phyloP scores from a whole-genome alignment of 306 rosid species.

The Castanospermum australe region DNA sequence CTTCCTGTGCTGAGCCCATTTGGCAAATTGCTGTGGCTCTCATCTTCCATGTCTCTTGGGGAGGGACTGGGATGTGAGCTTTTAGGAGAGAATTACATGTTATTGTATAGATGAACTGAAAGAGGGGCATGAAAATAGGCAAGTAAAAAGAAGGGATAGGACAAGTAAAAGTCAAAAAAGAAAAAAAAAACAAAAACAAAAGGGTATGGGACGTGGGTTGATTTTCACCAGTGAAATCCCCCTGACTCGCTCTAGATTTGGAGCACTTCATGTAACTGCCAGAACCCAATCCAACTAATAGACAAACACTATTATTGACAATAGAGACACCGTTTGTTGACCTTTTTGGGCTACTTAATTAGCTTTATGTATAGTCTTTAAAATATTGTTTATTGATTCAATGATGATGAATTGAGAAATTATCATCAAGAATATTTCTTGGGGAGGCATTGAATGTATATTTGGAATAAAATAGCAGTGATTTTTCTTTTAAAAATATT shows the following conservation, averaged over 20 bases:
- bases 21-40: slow-evolving; percentile 39
- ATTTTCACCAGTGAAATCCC: slow-evolving; percentile 40
- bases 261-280: slow-evolving; percentile 36
- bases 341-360: not conserved
- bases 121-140: slow-evolving; percentile 62
- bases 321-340: not conserved
- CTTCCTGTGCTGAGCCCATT: slow-evolving; percentile 47
- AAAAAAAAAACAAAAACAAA: not conserved
- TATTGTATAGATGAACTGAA: slow-evolving; percentile 37
- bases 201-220: slow-evolving; percentile 12
- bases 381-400: not conserved
- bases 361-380: too few relatives aligned
- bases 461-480: too few relatives aligned
- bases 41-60: slow-evolving; percentile 47
- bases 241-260: slow-evolving; percentile 53
- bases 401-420: not conserved
- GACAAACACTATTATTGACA: slow-evolving; percentile 34
- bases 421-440: not conserved
- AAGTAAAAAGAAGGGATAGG: slow-evolving; percentile 33
- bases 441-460: not conserved
- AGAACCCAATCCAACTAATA: slow-evolving; percentile 29
- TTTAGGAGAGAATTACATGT: slow-evolving; percentile 28
- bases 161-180: slow-evolving; percentile 11
- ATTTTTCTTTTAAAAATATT: too few relatives aligned
- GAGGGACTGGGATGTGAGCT: not conserved